Evolutionary conservation across 1,139 yeast genomes (phyloP).

Genomic region (Geotrichum candidum): DNA sequence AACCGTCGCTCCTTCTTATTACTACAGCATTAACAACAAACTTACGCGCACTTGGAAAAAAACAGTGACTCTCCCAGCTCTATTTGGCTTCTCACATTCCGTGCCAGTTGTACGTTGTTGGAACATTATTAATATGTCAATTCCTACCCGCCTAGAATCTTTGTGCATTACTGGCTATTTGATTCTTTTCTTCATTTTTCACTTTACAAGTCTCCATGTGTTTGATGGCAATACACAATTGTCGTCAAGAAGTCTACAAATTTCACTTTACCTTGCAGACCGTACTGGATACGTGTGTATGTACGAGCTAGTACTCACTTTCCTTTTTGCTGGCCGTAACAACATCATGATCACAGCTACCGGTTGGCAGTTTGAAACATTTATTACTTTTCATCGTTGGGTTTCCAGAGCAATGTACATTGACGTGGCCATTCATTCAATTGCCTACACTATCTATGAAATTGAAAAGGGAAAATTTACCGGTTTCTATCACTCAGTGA

Average conservation of each 20-base stretch:
- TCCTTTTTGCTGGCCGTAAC: constrained; percentile 58
- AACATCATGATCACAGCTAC: constrained; percentile 53
- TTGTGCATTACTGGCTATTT: constrained; percentile 23
- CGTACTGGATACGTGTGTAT: constrained; percentile 56
- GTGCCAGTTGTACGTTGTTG: constrained; percentile 4
- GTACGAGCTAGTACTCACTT: constrained; percentile 48
- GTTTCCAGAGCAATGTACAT: constrained; percentile 45
- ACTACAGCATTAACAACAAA: constrained; percentile 6
- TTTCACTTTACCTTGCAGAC: constrained; percentile 40
- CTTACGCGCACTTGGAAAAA: not conserved
- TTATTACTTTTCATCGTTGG: constrained; percentile 58
- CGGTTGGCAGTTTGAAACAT: constrained; percentile 56
- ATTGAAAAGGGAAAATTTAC: not conserved
- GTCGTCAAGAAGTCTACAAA: not conserved
- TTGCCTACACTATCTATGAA: constrained; percentile 17
- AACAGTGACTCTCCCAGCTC: constrained; percentile 14
- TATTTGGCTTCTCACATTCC: constrained; percentile 12
- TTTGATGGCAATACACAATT: constrained; percentile 7
- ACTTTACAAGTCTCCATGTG: constrained; percentile 15
- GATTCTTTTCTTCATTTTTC: constrained; percentile 17
- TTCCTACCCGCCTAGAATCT: constrained; percentile 25
- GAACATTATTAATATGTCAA: constrained; percentile 25
- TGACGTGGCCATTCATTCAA: constrained; percentile 37
- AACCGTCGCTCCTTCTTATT: constrained; percentile 4
- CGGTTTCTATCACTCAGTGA: too few relatives aligned